phyloP scores from a whole-genome alignment of 495 filamentous ascomycete species.

The Bacidia rubella region DNA sequence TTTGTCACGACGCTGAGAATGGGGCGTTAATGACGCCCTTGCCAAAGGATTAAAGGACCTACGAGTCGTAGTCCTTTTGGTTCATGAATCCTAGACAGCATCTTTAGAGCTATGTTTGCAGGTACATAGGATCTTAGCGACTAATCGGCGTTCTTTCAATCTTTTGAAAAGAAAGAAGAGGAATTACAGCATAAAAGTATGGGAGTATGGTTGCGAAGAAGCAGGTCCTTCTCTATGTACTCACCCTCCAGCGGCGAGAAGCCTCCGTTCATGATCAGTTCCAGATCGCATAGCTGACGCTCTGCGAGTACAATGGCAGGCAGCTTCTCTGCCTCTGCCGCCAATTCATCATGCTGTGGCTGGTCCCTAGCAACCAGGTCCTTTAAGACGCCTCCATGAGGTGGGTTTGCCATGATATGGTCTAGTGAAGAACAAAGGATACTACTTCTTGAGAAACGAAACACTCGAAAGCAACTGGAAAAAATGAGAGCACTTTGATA shows the following conservation, averaged over 20 bases:
- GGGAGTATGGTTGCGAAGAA: neutral
- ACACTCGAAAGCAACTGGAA: too few relatives aligned
- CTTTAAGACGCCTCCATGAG: slow-evolving; percentile 94
- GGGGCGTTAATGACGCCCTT: slow-evolving; percentile 10
- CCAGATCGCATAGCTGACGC: slow-evolving; percentile 92
- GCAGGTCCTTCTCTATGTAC: slow-evolving; percentile 21
- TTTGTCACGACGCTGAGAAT: slow-evolving; percentile 66
- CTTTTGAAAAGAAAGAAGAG: neutral
- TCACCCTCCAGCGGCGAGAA: slow-evolving; percentile 93
- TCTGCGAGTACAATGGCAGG: slow-evolving; percentile 77
- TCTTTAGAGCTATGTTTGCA: too few relatives aligned
- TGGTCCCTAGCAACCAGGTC: slow-evolving; percentile 88
- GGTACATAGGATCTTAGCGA: too few relatives aligned
- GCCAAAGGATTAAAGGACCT: slow-evolving; percentile 20
- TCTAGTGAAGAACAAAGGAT: too few relatives aligned
- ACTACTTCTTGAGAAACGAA: neutral
- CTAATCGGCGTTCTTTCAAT: too few relatives aligned
- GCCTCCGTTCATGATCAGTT: slow-evolving; percentile 88
- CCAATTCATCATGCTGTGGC: slow-evolving; percentile 59
- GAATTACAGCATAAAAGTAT: neutral
- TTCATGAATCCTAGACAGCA: slow-evolving; percentile 80
- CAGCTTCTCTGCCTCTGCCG: slow-evolving; percentile 70
- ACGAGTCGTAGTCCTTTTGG: slow-evolving; percentile 91
- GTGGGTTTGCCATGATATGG: slow-evolving; percentile 56
- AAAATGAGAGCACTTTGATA: too few relatives aligned